Percentiles rank a stretch among this genome's conserved stretches.
phyloP scores from a whole-genome alignment of 495 filamentous ascomycete species.

The Chaetomium cochliodes region DNA sequence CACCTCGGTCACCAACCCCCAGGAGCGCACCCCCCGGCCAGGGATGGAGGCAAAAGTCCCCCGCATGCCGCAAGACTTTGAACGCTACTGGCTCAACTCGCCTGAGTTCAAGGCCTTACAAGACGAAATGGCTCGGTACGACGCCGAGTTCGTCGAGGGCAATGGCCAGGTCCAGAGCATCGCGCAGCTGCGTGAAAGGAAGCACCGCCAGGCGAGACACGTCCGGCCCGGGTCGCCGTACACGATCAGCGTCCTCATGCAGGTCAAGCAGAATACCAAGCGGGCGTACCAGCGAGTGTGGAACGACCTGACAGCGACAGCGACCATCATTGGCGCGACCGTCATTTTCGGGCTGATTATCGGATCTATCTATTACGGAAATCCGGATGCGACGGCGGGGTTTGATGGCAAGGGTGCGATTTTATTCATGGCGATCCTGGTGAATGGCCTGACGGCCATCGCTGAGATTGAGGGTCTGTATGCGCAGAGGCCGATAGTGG shows the following conservation, averaged over 20 bases:
- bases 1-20: slow-evolving; percentile 70
- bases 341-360: slow-evolving; percentile 49
- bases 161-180: slow-evolving; percentile 34
- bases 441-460: slow-evolving; percentile 51
- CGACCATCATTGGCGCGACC: slow-evolving; percentile 31
- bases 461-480: slow-evolving; percentile 63
- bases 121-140: slow-evolving; percentile 62
- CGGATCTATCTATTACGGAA: slow-evolving; percentile 51
- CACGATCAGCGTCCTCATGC: slow-evolving; percentile 56
- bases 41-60: slow-evolving; percentile 63
- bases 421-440: slow-evolving; percentile 57
- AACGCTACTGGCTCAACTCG: slow-evolving; percentile 41
- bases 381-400: slow-evolving; percentile 40
- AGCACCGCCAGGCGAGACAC: slow-evolving; percentile 40
- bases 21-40: slow-evolving; percentile 63
- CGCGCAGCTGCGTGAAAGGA: slow-evolving; percentile 30
- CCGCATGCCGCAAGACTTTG: slow-evolving; percentile 64
- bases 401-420: slow-evolving; percentile 59
- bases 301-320: slow-evolving; percentile 36
- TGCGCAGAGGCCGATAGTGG: slow-evolving; percentile 60
- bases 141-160: slow-evolving; percentile 54
- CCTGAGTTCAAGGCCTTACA: slow-evolving; percentile 56
- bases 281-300: slow-evolving; percentile 50
- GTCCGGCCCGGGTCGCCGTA: slow-evolving; percentile 53
- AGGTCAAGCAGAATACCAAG: slow-evolving; percentile 54